These are phyloP conservation scores for Peziza echinospora DNA, from an alignment of 495 filamentous ascomycete genomes.

Conservation along the genomic window DNA sequence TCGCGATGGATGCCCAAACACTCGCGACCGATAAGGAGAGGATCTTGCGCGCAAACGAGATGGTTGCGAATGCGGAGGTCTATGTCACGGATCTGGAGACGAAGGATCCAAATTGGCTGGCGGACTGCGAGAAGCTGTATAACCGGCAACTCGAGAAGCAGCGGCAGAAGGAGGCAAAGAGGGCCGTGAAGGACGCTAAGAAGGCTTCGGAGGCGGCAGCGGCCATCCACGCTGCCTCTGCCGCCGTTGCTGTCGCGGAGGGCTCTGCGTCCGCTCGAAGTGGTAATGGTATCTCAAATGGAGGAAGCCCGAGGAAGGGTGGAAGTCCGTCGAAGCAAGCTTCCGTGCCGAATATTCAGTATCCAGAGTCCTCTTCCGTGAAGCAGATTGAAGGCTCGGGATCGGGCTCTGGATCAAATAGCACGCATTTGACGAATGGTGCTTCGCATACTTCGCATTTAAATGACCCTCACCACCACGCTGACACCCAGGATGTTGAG, in stretches of 20 bases:
- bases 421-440: background rate
- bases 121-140: slow-evolving; percentile 53
- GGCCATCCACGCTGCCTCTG: background rate
- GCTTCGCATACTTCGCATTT: background rate
- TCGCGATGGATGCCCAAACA: slow-evolving; percentile 62
- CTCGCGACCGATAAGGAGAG: slow-evolving; percentile 39
- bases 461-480: background rate
- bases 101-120: slow-evolving; percentile 35
- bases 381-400: too few species aligned
- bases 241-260: background rate
- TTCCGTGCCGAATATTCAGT: background rate
- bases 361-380: background rate
- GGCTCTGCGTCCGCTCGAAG: background rate
- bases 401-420: background rate
- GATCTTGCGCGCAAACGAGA: slow-evolving; percentile 65
- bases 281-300: background rate
- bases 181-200: slow-evolving; percentile 7
- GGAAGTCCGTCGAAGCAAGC: background rate
- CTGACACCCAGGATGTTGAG: background rate
- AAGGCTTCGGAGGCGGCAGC: background rate
- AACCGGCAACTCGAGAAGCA: slow-evolving; percentile 47
- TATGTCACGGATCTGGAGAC: slow-evolving; percentile 52
- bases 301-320: background rate
- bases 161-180: slow-evolving; percentile 7
- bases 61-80: slow-evolving; percentile 76